Evolutionary conservation across 352 stramenopile genomes (phyloP).

Genomic region (Globisporangium yorkense): DNA sequence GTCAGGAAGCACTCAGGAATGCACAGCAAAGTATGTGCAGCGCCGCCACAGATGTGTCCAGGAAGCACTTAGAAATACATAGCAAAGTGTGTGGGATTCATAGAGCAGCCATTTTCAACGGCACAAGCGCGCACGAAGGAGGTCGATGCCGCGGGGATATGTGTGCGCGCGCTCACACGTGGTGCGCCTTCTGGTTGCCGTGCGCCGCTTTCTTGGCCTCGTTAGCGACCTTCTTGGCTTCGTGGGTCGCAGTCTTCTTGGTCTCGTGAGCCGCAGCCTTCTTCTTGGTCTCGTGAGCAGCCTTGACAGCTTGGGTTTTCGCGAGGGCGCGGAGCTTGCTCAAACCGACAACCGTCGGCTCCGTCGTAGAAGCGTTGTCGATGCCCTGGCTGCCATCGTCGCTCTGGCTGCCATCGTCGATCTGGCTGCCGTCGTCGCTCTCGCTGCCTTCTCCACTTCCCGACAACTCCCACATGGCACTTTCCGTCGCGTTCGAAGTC

Average conservation of each 20-base stretch:
- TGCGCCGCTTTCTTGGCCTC: neutral
- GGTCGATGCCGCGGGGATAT: neutral
- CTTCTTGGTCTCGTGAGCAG: slow-evolving; percentile 2
- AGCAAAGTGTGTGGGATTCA: neutral
- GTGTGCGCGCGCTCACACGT: neutral
- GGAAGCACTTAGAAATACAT: neutral
- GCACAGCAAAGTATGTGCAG: too few relatives aligned
- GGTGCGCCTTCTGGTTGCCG: neutral
- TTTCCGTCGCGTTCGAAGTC: neutral
- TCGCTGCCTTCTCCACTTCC: neutral
- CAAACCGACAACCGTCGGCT: neutral
- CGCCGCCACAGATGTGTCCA: neutral
- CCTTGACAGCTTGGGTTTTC: neutral
- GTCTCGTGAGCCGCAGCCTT: neutral
- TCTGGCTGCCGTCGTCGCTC: neutral
- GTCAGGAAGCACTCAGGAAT: too few relatives aligned
- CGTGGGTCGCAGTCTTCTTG: neutral
- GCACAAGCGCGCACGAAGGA: neutral
- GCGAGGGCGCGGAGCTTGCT: neutral
- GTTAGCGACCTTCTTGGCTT: neutral
- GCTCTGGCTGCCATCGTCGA: neutral
- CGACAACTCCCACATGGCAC: neutral
- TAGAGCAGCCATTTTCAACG: neutral
- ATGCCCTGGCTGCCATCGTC: neutral
- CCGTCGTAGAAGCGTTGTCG: neutral